Evolutionary conservation across 1,139 yeast genomes (phyloP).

Genomic region (Kurtzmaniella quercitrusa): DNA sequence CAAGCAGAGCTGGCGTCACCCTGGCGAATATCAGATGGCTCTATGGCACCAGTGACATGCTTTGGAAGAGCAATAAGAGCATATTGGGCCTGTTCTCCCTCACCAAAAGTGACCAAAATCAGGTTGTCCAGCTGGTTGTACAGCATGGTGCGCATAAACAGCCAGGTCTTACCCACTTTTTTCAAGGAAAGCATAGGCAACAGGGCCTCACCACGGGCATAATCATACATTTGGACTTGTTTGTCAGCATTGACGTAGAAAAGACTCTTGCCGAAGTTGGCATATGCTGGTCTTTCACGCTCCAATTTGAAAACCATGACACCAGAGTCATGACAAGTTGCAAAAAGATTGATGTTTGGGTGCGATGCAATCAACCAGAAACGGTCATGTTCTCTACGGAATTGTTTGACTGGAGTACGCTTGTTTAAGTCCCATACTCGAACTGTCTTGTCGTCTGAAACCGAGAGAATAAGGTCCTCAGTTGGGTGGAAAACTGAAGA

Average conservation of each 20-base stretch:
- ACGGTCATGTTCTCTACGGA: conserved; percentile 90
- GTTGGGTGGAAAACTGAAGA: conserved; percentile 90
- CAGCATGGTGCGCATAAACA: conserved; percentile 77
- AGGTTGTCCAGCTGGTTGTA: conserved; percentile 93
- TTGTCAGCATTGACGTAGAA: conserved; percentile 79
- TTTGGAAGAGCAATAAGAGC: conserved; percentile 79
- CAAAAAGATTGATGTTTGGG: conserved; percentile 86
- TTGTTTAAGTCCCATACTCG: conserved; percentile 96
- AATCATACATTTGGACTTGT: conserved; percentile 79
- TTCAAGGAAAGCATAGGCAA: conserved; percentile 81
- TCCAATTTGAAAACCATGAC: conserved; percentile 97
- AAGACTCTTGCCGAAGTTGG: conserved; percentile 61
- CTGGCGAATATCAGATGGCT: conserved; percentile 72
- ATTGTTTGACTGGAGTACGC: conserved; percentile 90
- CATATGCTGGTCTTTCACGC: conserved; percentile 92
- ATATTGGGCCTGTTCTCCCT: conserved; percentile 57
- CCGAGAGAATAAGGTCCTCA: conserved; percentile 88
- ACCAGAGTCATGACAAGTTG: conserved; percentile 96
- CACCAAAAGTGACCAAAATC: conserved; percentile 76
- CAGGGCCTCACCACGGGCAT: conserved; percentile 54
- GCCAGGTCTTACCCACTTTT: conserved; percentile 82
- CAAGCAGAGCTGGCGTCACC: conserved; percentile 86
- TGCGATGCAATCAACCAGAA: conserved; percentile 93
- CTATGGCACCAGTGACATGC: conserved; percentile 88
- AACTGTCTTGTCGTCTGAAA: conserved; percentile 95